These are phyloP conservation scores for Planoprotostelium fungivorum DNA, from an alignment of 78 protist genomes.

Conservation along the genomic window DNA sequence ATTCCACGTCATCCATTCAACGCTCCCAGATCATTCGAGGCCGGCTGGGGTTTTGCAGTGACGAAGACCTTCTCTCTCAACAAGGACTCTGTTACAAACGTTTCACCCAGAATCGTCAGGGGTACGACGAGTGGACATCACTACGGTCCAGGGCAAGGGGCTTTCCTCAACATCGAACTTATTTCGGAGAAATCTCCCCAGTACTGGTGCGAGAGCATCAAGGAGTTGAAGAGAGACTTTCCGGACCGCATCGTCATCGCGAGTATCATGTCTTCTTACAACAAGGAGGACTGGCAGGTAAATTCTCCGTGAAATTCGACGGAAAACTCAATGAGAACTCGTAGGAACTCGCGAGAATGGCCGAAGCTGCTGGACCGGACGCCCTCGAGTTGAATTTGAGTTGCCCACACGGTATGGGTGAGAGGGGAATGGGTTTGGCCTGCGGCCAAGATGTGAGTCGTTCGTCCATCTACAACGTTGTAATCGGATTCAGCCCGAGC, in stretches of 20 bases:
- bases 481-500: constrained; percentile 37
- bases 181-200: constrained; percentile 88
- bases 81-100: constrained; percentile 88
- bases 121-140: constrained; percentile 79
- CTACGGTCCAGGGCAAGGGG: constrained; percentile 87
- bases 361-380: constrained; percentile 83
- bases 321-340: neutral
- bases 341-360: constrained; percentile 61
- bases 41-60: constrained; percentile 98
- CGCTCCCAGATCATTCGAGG: constrained; percentile 89
- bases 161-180: constrained; percentile 94
- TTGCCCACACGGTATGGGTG: constrained; percentile 96
- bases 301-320: neutral
- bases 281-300: constrained; percentile 85
- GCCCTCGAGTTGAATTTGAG: constrained; percentile 91
- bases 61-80: constrained; percentile 92
- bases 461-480: neutral
- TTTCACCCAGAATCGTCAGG: constrained; percentile 88
- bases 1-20: neutral
- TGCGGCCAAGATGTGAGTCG: constrained; percentile 78
- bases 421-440: constrained; percentile 91
- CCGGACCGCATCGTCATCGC: constrained; percentile 82
- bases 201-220: constrained; percentile 90
- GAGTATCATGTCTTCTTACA: constrained; percentile 83
- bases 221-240: constrained; percentile 85